Conservation (phyloP, 2,329 filamentous ascomycete genomes). For the Epichloe hybrida region DNA sequence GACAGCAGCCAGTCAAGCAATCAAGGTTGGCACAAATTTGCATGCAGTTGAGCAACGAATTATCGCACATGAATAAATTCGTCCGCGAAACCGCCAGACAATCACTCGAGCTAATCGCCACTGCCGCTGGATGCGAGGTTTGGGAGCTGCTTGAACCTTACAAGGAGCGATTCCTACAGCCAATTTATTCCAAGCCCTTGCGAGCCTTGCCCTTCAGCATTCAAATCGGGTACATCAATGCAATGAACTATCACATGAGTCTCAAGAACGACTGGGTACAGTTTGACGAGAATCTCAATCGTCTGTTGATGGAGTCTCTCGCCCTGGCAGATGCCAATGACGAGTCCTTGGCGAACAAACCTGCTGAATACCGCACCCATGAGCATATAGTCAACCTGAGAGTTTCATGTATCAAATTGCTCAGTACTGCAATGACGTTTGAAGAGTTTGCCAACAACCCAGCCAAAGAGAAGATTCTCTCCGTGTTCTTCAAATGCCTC, state of each 20-base stretch:
- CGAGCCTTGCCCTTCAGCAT: conserved; percentile 85
- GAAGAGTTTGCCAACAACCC: conserved; percentile 73
- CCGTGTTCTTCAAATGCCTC: conserved; percentile 94
- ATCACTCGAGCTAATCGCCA: conserved; percentile 68
- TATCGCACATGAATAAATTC: conserved; percentile 91
- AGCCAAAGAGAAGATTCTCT: conserved; percentile 61
- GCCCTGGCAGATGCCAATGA: conserved; percentile 91
- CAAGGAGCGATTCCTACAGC: conserved; percentile 76
- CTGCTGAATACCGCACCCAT: conserved; percentile 86
- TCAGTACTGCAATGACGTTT: conserved; percentile 87
- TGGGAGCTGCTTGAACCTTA: conserved; percentile 83
- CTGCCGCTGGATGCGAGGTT: conserved; percentile 63
- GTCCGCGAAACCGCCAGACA: conserved; percentile 78
- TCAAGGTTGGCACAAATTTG: conserved; percentile 64
- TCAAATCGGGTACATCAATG: conserved; percentile 97
- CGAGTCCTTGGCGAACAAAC: conserved; percentile 83
- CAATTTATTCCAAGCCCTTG: conserved; percentile 90
- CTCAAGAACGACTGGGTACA: conserved; percentile 79
- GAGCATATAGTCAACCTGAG: conserved; percentile 84
- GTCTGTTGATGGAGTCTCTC: conserved; percentile 83
- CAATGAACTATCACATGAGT: conserved; percentile 86
- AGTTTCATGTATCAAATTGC: conserved; percentile 82
- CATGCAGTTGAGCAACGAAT: conserved; percentile 71
- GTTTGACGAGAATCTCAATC: conserved; percentile 84
- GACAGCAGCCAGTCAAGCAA: conserved; percentile 33